Base-by-base conservation (phyloP, 106 monocot species). In the Allium sativum region DNA sequence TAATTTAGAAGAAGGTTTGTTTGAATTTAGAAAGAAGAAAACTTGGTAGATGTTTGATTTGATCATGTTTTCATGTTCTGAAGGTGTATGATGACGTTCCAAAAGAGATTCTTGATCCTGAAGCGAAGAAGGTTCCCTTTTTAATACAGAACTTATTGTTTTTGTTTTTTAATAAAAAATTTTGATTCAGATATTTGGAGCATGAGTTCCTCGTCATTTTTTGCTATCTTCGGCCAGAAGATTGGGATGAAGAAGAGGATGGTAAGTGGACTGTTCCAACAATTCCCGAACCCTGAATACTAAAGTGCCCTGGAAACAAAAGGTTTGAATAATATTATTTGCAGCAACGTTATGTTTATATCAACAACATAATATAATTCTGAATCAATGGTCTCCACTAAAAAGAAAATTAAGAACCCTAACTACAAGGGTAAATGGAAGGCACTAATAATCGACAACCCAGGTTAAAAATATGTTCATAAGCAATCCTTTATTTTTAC, bases 181-280 rank as follows among this genome's bases (percentile, higher is more conserved):
- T 50, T 50, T 50, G 15, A 50, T 15, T 50, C 3, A 6, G 42
- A 42, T 9, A 54, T 54, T 47, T 40, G 16, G 10, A 50, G 58
- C 18, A 22, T 53, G 8, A 7, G 31, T 48, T 74, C 50, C 51
- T n/a, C n/a, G n/a, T 31, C 31, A 5, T 31, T 31, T 0, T 2
- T 31, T 31, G 5, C n/a, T 72, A 12, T 71, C 78, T 44, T 15
- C 74, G 81, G 85, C 85, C 85, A 54, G 85, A 86, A 43, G 85
- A 86, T 48, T 86, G 85, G 85, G 85, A 86, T 70, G 85, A 85
- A 17, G 85, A 81, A 52, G 85, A 86, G 76, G 85, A 86, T 78
- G 85, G 85, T 59, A 78, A 81, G 62, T 86, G 85, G 85, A 78
- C 85, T 20, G 55, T 77, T 6, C 81, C 85, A 19, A 86, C 74